phyloP scores from a whole-genome alignment of 2,329 filamentous ascomycete species.

The Cercospora zeae-maydis region DNA sequence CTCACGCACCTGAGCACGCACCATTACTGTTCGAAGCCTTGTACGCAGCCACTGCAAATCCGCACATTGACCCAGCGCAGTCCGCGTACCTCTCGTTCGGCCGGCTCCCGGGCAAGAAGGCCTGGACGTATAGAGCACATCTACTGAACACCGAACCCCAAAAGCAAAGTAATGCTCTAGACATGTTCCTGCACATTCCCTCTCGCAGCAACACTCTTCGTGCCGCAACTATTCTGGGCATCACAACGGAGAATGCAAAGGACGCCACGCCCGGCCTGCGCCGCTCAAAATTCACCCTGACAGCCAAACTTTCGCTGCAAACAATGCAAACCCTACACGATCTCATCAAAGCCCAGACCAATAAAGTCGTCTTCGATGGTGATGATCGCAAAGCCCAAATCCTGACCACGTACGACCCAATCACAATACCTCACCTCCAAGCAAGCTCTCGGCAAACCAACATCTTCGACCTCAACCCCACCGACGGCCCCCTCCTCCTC shows the following conservation, averaged over 20 bases:
- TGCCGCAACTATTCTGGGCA: slow-evolving; percentile 18
- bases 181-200: slow-evolving; percentile 19
- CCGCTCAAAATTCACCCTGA: slow-evolving; percentile 25
- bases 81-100: slow-evolving; percentile 23
- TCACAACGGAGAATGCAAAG: slow-evolving; percentile 18
- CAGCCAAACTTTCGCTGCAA: slow-evolving; percentile 11
- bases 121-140: slow-evolving; percentile 17
- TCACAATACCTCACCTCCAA: slow-evolving; percentile 23
- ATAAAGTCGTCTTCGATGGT: slow-evolving; percentile 13
- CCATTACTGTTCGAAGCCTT: slow-evolving; percentile 19
- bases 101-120: slow-evolving; percentile 20
- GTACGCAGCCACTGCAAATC: slow-evolving; percentile 3
- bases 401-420: slow-evolving; percentile 22
- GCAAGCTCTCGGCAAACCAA: slow-evolving; percentile 17
- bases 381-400: slow-evolving; percentile 1
- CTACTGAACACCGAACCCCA: slow-evolving; percentile 24
- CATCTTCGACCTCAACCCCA: slow-evolving; percentile 21
- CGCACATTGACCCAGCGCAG: slow-evolving; percentile 11
- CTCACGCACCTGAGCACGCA: slow-evolving; percentile 14
- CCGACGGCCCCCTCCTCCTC: slow-evolving; percentile 19
- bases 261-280: slow-evolving; percentile 17
- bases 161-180: slow-evolving; percentile 7
- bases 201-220: slow-evolving; percentile 16
- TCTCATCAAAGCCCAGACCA: slow-evolving; percentile 8
- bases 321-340: slow-evolving; percentile 21